These are phyloP conservation scores for Tetratostichococcus sp. DNA, from an alignment of 139 green algal genomes.

Conservation along the genomic window DNA sequence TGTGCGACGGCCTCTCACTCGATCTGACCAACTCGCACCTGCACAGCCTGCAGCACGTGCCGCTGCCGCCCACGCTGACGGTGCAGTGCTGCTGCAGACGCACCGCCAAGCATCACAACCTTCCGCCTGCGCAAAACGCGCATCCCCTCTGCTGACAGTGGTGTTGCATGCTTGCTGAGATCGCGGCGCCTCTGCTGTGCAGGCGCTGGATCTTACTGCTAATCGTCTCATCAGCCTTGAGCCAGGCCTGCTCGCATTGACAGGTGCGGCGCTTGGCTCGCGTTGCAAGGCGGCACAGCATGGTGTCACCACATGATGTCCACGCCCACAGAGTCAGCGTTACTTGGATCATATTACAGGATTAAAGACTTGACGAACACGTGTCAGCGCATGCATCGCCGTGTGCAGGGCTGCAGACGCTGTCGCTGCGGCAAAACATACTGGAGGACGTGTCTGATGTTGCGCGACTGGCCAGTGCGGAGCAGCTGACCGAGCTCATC, in stretches of 20 bases:
- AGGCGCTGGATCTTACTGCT: slow-evolving; percentile 77
- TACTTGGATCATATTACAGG: too few species aligned
- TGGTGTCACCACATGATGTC: too few species aligned
- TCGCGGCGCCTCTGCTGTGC: neutral
- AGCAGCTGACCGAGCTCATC: slow-evolving; percentile 63
- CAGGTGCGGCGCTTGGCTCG: slow-evolving; percentile 29
- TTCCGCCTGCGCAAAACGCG: too few species aligned
- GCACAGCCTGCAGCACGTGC: slow-evolving; percentile 39
- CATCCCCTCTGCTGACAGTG: too few species aligned
- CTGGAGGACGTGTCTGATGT: slow-evolving; percentile 37
- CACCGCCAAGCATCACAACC: too few species aligned
- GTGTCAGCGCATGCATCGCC: too few species aligned
- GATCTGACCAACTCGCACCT: slow-evolving; percentile 76
- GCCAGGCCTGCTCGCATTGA: slow-evolving; percentile 55
- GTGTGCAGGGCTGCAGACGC: slow-evolving; percentile 54
- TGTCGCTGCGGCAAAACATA: slow-evolving; percentile 86
- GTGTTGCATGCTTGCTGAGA: neutral
- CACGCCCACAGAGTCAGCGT: too few species aligned
- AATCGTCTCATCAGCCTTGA: slow-evolving; percentile 76
- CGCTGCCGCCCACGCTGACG: slow-evolving; percentile 37
- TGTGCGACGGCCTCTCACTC: slow-evolving; percentile 8
- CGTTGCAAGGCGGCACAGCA: too few species aligned
- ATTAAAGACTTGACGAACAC: too few species aligned
- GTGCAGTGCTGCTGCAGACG: slow-evolving; percentile 26
- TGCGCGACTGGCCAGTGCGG: slow-evolving; percentile 13